A percentile compares a stretch with the other conserved stretches of the same genome.
These are phyloP conservation scores for Boletus subcaerulescens DNA, from an alignment of 768 basidiomycete species.

Conservation along the genomic window DNA sequence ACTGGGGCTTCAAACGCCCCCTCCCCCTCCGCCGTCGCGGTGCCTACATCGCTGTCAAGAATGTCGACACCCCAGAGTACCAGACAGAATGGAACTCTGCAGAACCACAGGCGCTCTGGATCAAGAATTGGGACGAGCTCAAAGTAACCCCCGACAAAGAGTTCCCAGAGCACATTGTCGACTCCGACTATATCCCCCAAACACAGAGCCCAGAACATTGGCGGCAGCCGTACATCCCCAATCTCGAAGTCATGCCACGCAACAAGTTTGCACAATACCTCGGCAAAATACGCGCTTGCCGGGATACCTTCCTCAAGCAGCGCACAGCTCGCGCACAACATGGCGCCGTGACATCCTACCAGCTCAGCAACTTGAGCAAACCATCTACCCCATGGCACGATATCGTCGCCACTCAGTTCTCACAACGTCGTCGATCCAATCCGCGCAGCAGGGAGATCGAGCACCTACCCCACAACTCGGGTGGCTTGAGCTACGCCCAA, in stretches of 20 bases:
- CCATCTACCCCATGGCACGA: constrained; percentile 28
- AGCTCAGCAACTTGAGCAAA: constrained; percentile 23
- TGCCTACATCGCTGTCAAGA: constrained; percentile 61
- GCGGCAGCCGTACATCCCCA: constrained; percentile 39
- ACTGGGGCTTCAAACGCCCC: constrained; percentile 86
- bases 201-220: constrained; percentile 13
- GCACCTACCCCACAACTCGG: constrained; percentile 61
- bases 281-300: constrained; percentile 50
- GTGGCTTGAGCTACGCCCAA: constrained; percentile 58
- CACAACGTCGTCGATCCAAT: constrained; percentile 24
- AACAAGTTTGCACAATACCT: constrained; percentile 59
- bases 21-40: constrained; percentile 63
- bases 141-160: constrained; percentile 15
- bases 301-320: constrained; percentile 55
- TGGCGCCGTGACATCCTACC: constrained; percentile 26
- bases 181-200: constrained; percentile 26
- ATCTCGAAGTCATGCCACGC: constrained; percentile 59
- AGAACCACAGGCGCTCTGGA: constrained; percentile 63
- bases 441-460: constrained; percentile 43
- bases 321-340: constrained; percentile 14
- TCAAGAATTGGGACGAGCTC: constrained; percentile 66
- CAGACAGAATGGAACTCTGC: constrained; percentile 77
- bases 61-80: constrained; percentile 69
- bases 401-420: constrained; percentile 13
- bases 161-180: constrained; percentile 19